Evolutionary conservation across 148 eudicot genomes (phyloP), one percentile per base, ranked within the genome.

Genomic region (Oxyria digyna): DNA sequence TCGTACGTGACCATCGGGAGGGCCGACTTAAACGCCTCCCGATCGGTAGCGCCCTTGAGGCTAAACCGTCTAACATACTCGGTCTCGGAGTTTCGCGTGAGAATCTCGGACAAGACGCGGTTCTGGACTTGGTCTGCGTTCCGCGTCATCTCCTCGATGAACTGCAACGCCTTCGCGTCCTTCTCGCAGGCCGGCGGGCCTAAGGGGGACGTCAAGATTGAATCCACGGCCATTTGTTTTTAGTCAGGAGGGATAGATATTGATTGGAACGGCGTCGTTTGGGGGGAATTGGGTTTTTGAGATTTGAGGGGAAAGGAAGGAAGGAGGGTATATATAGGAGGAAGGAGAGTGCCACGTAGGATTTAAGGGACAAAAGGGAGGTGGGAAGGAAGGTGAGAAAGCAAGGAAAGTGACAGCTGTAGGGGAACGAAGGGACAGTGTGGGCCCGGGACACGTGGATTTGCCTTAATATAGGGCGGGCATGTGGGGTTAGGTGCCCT

Each of bases 81-180:
- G 0, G 95, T 86, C 0, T 83, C 45, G 32, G 87, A 87, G 50
- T 91, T 91, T 7, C 83, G 81, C 66, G 24, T 43, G 20, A 91
- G 74, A 21, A 91, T 91, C 74, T 91, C 87, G 1, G 73, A 76
- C 72, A 87, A 62, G 10, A 91, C 96, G 15, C 69, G 75, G 55
- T 80, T 77, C 27, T 91, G 97, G 13, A 91, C 89, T 5, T 48
- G 14, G 38, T 88, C 91, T 0, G 89, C 88, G n/a, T 88, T 88
- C 33, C 85, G 68, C 4, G 97, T 91, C 91, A 88, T 83, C 46
- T 91, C 87, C 38, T 91, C 97, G 40, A 91, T 91, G 83, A 91
- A 85, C 50, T 74, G 77, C 3, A 91, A 76, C 32, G 91, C 91
- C 76, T 87, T 91, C 2, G 89, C 91, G 31, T 87, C 94, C 73